Evolutionary conservation across 805 yeast genomes (phyloP).

Genomic region (Pichia cephalocereana): DNA sequence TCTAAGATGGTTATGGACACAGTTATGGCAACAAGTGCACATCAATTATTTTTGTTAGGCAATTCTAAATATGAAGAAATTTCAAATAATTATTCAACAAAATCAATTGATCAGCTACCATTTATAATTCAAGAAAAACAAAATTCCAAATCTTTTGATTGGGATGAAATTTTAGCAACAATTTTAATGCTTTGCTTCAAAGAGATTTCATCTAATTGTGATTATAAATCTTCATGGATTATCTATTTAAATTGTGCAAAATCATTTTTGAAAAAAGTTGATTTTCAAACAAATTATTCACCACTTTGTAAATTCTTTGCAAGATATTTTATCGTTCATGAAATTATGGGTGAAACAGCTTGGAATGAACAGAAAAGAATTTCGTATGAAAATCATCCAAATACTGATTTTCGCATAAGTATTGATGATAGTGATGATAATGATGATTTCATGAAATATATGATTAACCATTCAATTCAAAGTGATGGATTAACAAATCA

Average conservation of each 20-base stretch:
- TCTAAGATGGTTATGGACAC: slow-evolving; percentile 28
- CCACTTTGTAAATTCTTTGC: slow-evolving; percentile 30
- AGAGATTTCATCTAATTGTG: slow-evolving; percentile 34
- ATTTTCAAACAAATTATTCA: slow-evolving; percentile 18
- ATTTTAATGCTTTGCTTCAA: slow-evolving; percentile 31
- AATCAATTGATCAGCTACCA: slow-evolving; percentile 26
- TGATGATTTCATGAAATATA: neutral
- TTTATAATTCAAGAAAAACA: slow-evolving; percentile 22
- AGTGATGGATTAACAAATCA: neutral
- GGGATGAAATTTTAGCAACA: slow-evolving; percentile 35
- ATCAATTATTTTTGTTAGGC: slow-evolving; percentile 26
- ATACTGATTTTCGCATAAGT: neutral
- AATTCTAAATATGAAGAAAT: slow-evolving; percentile 19
- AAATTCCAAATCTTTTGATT: slow-evolving; percentile 16
- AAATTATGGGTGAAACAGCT: slow-evolving; percentile 36
- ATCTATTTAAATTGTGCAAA: slow-evolving; percentile 30
- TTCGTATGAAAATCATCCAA: neutral
- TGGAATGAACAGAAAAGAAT: slow-evolving; percentile 23
- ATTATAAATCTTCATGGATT: slow-evolving; percentile 30
- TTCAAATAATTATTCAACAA: slow-evolving; percentile 21
- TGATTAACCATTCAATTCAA: neutral
- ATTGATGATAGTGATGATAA: neutral
- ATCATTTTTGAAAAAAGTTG: slow-evolving; percentile 23
- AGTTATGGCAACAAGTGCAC: slow-evolving; percentile 30
- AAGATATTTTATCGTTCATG: slow-evolving; percentile 32